Conservation (phyloP, 495 filamentous ascomycete species). For the Podospora didyma region DNA sequence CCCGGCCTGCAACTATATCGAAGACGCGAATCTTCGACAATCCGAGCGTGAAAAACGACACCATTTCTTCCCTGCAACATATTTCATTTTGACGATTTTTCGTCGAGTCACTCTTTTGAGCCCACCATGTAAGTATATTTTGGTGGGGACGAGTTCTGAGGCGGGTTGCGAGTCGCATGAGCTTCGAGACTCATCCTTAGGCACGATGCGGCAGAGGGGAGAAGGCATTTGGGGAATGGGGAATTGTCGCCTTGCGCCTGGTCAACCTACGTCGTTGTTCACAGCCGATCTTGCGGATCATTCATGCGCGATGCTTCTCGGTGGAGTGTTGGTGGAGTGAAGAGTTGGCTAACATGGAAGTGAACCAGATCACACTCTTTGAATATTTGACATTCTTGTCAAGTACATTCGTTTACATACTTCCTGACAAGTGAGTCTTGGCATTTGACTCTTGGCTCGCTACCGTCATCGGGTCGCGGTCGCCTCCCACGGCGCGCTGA, state of each 20-base stretch:
- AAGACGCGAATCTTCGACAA: constrained; percentile 21
- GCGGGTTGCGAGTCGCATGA: constrained; percentile 5
- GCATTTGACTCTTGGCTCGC: not conserved
- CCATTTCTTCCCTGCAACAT: not conserved
- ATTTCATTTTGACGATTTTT: constrained; percentile 26
- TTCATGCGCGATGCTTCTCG: constrained; percentile 21
- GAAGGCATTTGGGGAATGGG: too few species aligned
- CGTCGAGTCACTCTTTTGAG: constrained; percentile 47
- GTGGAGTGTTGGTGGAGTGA: not conserved
- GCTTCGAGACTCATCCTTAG: constrained; percentile 4
- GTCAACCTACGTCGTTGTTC: constrained; percentile 6
- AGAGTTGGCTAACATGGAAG: constrained; percentile 22
- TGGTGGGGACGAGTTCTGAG: not conserved
- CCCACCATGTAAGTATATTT: constrained; percentile 21
- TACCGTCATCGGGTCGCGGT: constrained; percentile 14
- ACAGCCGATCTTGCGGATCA: constrained; percentile 31
- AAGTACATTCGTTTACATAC: constrained; percentile 60
- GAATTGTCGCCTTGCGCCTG: constrained; percentile 2
- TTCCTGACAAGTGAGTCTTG: constrained; percentile 48
- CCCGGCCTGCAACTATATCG: constrained; percentile 31
- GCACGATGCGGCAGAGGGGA: not conserved
- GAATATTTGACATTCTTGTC: constrained; percentile 53
- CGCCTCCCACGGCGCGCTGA: constrained; percentile 24
- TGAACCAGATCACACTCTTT: constrained; percentile 52
- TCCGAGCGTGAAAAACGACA: constrained; percentile 22